Evolutionary conservation across 495 filamentous ascomycete species (phyloP), one percentile per base, ranked within the genome.

Genomic region (Rhypophila decipiens): DNA sequence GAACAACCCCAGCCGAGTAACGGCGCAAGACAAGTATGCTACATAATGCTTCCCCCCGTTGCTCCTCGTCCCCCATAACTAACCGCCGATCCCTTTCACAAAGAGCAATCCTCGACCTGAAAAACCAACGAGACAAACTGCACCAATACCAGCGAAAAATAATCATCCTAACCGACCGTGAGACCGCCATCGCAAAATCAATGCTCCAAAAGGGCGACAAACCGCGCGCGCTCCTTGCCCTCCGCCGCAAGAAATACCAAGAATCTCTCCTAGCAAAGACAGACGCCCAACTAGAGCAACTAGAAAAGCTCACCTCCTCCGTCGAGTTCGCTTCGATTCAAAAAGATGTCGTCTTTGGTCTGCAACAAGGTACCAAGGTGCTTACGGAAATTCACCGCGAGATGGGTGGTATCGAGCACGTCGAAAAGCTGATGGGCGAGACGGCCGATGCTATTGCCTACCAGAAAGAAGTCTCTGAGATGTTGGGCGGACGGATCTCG

Each of bases 241-340:
- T 98, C 31, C 87, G 93, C 37, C 82, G 89, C 44, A 95, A 95
- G 67, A 98, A 97, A 65, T 98, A 95, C 74, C 94, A 98, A 62
- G 88, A 96, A 62, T 82, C 86, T 5, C 77, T 98, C 8, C 79
- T 98, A 19, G 73, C 77, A 40, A 93, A 95, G 65, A 96, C 94
- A 5, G 94, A 97, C 65, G 77, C 76, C 7, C 93, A 97, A 66
- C 80, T 98, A 2, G 88, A 84, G 40, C 84, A 90, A 59, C 70
- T 97, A 18, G 88, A 98, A 67, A 76, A 87, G 53, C 73, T 98
- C 36, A 86, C 85, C 2, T 78, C 79, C 42, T 82, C 84, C 56
- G 84, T 97, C 46, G 91, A 97, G 67, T 97, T 97, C 66, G 85
- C 91, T 35, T 76, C 93, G 10, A 90, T 97, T 24, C 90, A 97